phyloP scores from a whole-genome alignment of 2,329 filamentous ascomycete genomes.

The Monosporascus sp. region DNA sequence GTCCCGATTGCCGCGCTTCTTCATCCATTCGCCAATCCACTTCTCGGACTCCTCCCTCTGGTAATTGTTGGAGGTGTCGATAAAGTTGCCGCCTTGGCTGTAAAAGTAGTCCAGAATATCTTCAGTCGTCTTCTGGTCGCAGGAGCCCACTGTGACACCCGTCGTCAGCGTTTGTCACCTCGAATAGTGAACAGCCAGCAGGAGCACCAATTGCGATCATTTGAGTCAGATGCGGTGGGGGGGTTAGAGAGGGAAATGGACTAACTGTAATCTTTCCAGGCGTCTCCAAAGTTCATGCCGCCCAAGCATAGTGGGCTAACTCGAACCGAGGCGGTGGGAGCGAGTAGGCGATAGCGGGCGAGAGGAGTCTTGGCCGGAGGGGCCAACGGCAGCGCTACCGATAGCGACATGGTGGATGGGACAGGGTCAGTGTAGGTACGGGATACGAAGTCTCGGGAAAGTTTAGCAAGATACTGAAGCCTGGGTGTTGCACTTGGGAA shows the following conservation, averaged over 20 bases:
- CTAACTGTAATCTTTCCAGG: constrained; percentile 30
- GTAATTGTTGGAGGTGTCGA: constrained; percentile 59
- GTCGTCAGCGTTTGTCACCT: no score
- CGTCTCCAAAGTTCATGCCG: constrained; percentile 46
- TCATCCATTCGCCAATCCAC: constrained; percentile 55
- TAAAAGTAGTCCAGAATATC: constrained; percentile 53
- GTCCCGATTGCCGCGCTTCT: constrained; percentile 42
- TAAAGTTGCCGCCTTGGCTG: constrained; percentile 59
- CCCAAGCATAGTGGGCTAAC: constrained; percentile 49
- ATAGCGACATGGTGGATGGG: no score
- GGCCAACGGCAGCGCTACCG: constrained; percentile 6
- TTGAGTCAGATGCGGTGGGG: no score
- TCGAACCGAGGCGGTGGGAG: constrained; percentile 42
- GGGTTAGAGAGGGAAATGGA: no score
- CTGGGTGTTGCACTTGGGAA: no score
- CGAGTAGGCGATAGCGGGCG: constrained; percentile 46
- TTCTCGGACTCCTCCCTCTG: constrained; percentile 51
- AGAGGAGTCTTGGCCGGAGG: constrained; percentile 43
- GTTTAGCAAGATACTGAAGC: no score
- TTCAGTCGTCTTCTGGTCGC: constrained; percentile 49
- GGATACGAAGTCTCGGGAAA: no score
- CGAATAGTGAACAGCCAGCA: no score
- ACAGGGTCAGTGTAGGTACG: no score
- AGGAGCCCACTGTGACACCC: constrained; percentile 37
- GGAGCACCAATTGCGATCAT: no score